These are phyloP conservation scores for Grigorovia transvaalensis DNA, from an alignment of 805 yeast genomes.

Conservation along the genomic window DNA sequence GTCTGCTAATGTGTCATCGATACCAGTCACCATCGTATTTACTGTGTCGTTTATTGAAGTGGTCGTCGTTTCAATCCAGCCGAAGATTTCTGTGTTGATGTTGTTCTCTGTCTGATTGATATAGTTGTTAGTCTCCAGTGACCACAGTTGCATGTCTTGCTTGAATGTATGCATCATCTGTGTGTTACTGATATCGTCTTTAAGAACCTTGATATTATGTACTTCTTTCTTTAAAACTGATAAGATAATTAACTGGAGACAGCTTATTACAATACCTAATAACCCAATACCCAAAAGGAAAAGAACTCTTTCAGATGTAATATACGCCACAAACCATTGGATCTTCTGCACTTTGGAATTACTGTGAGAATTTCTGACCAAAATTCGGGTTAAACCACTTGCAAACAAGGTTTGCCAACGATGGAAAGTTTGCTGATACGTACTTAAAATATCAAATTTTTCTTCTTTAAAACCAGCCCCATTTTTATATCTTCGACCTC, in stretches of 20 bases:
- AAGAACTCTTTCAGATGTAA: conserved; percentile 43
- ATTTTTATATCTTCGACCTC: too few species aligned
- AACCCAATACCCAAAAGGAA: conserved; percentile 43
- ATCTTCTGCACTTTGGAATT: conserved; percentile 12
- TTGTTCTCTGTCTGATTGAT: conserved; percentile 37
- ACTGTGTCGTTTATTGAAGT: conserved; percentile 51
- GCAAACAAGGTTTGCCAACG: conserved; percentile 13
- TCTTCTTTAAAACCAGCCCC: neutral
- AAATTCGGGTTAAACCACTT: conserved; percentile 2
- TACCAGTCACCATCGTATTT: conserved; percentile 41
- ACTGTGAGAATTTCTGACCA: neutral
- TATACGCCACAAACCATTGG: conserved; percentile 33
- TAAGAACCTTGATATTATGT: neutral
- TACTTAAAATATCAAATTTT: conserved; percentile 12
- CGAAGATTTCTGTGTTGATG: conserved; percentile 57
- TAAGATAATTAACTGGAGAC: conserved; percentile 45
- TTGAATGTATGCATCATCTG: conserved; percentile 16
- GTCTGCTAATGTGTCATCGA: conserved; percentile 47
- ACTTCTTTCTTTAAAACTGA: conserved; percentile 8
- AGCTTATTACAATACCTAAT: conserved; percentile 44
- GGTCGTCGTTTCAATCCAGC: conserved; percentile 53
- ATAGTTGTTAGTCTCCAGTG: conserved; percentile 43
- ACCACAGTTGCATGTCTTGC: conserved; percentile 38
- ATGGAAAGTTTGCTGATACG: conserved; percentile 15
- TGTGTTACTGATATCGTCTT: conserved; percentile 1